These are phyloP conservation scores for Neofusicoccum ribis DNA, from an alignment of 2,329 filamentous ascomycete genomes.

Conservation along the genomic window DNA sequence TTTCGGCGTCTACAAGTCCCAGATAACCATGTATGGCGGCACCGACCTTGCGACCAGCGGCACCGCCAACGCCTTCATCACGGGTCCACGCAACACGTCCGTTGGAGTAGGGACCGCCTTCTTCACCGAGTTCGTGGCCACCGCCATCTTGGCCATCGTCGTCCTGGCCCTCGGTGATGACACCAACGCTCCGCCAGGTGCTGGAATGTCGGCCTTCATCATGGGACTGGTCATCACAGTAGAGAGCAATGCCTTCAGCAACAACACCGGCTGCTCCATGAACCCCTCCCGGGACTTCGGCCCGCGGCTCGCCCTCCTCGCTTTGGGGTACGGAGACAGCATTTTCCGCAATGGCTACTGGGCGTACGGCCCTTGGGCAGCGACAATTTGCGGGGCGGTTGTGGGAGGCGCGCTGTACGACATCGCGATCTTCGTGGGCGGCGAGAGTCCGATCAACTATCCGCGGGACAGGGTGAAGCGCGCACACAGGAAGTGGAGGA, in stretches of 20 bases:
- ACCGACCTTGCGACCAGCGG: conserved; percentile 22
- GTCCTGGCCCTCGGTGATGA: conserved; percentile 45
- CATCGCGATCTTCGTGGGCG: conserved; percentile 40
- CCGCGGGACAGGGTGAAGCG: conserved; percentile 10
- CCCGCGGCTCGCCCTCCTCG: conserved; percentile 33
- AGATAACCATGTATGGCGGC: conserved; percentile 30
- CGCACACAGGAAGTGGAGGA: conserved; percentile 13
- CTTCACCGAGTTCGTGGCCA: conserved; percentile 40
- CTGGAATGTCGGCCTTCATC: conserved; percentile 43
- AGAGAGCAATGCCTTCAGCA: conserved; percentile 26
- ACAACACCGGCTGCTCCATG: conserved; percentile 39
- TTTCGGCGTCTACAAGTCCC: conserved; percentile 39
- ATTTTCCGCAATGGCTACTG: conserved; percentile 32
- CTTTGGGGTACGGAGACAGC: conserved; percentile 34
- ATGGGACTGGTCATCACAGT: conserved; percentile 22
- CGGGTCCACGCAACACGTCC: conserved; percentile 29
- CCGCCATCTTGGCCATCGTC: conserved; percentile 30
- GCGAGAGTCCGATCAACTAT: conserved; percentile 40
- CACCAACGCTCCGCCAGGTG: conserved; percentile 46
- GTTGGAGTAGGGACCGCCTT: conserved; percentile 32
- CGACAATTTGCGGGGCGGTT: conserved; percentile 34
- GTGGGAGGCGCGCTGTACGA: conserved; percentile 38
- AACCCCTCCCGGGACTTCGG: conserved; percentile 41
- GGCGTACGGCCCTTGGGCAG: conserved; percentile 39
- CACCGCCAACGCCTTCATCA: conserved; percentile 32